A percentile compares a stretch with the other conserved stretches of the same genome.
These are phyloP conservation scores for Picocystis sp. DNA, from an alignment of 163 green algal species.

Conservation along the genomic window DNA sequence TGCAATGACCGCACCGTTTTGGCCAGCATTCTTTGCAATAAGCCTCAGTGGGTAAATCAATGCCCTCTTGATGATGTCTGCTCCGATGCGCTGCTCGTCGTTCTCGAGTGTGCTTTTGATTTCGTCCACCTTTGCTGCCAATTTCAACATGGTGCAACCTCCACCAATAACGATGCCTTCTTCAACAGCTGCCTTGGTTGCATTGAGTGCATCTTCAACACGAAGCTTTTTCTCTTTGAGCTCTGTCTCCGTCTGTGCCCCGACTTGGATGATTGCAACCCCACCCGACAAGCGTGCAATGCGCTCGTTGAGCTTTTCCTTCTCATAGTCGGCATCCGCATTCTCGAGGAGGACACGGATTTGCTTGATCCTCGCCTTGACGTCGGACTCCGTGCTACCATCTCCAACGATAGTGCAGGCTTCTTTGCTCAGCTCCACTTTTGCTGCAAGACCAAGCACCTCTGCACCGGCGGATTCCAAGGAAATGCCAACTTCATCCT, in stretches of 20 bases:
- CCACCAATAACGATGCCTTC: slow-evolving; percentile 98
- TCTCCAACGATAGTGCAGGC: slow-evolving; percentile 88
- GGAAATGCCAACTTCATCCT: slow-evolving; percentile 70
- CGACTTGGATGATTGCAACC: slow-evolving; percentile 94
- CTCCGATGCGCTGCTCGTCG: slow-evolving; percentile 74
- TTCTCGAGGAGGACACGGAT: neutral
- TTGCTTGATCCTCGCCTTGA: slow-evolving; percentile 44
- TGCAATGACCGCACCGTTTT: slow-evolving; percentile 91
- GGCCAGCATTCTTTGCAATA: slow-evolving; percentile 89
- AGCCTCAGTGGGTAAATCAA: slow-evolving; percentile 87
- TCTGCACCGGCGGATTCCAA: slow-evolving; percentile 75
- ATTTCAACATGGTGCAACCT: slow-evolving; percentile 86
- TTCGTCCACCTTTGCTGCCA: slow-evolving; percentile 50
- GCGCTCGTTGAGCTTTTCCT: slow-evolving; percentile 98
- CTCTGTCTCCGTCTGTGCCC: slow-evolving; percentile 97
- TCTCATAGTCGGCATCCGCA: slow-evolving; percentile 74
- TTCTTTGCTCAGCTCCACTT: slow-evolving; percentile 81
- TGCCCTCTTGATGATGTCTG: slow-evolving; percentile 90
- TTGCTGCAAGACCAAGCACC: slow-evolving; percentile 80
- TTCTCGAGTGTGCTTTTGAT: slow-evolving; percentile 56
- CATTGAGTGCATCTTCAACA: slow-evolving; percentile 97
- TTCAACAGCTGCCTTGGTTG: slow-evolving; percentile 87
- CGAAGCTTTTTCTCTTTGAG: slow-evolving; percentile 99
- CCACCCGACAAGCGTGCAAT: slow-evolving; percentile 83
- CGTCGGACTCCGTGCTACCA: slow-evolving; percentile 44